Evolutionary conservation across 768 basidiomycete genomes (phyloP).

Genomic region (Paxillus ammoniavirescens): DNA sequence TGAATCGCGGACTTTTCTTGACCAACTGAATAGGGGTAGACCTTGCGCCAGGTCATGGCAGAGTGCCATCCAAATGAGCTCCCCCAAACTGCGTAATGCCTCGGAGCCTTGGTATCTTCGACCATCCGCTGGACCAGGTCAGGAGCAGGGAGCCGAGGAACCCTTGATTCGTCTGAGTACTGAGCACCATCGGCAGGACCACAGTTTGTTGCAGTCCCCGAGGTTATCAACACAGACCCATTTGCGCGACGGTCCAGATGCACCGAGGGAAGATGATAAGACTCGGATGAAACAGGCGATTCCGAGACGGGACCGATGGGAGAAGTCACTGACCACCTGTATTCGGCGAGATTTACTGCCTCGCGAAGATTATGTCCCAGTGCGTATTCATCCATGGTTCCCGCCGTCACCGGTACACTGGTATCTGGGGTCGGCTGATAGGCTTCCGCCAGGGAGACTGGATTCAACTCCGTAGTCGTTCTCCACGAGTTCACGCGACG

Average conservation of each 20-base stretch:
- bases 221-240: conserved; percentile 56
- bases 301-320: conserved; percentile 46
- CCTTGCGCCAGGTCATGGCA: conserved; percentile 19
- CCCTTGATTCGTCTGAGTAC: conserved; percentile 33
- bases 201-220: conserved; percentile 42
- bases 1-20: conserved; percentile 1
- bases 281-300: conserved; percentile 33
- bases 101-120: conserved; percentile 10
- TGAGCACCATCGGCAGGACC: conserved; percentile 46
- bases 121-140: conserved; percentile 53
- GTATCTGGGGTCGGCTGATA: conserved; percentile 18
- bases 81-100: conserved; percentile 16
- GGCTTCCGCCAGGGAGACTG: conserved; percentile 43
- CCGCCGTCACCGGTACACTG: conserved; percentile 10
- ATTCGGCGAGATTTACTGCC: conserved; percentile 52
- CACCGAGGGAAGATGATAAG: conserved; percentile 47
- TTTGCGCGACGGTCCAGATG: conserved; percentile 50
- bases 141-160: conserved; percentile 49
- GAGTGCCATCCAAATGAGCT: conserved; percentile 23
- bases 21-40: conserved; percentile 15
- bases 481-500: conserved; percentile 67
- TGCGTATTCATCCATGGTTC: conserved; percentile 24
- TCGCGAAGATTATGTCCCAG: conserved; percentile 6
- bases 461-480: conserved; percentile 49
- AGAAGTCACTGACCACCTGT: conserved; percentile 65